Conservation (phyloP, 345 rosid species). For the Syzygium aqueum region DNA sequence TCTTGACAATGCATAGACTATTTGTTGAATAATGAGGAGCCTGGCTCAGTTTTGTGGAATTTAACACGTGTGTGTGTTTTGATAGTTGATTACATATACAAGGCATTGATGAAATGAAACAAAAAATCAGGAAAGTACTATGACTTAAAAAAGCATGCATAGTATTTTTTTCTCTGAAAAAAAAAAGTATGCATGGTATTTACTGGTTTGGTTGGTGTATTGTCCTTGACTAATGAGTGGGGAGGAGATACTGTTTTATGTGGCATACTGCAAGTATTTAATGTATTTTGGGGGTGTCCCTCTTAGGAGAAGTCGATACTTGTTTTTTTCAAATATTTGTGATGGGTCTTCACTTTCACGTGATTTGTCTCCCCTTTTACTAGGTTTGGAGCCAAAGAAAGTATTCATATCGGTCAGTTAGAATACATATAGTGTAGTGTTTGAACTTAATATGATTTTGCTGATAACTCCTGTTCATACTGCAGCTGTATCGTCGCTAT, state of each 20-base stretch:
- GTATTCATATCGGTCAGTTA: neutral
- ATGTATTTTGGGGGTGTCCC: neutral
- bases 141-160: neutral
- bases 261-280: neutral
- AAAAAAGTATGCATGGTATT: neutral
- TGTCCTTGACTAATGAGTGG: neutral
- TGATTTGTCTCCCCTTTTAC: neutral
- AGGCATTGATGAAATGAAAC: neutral
- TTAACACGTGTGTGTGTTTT: neutral
- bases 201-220: neutral
- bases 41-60: neutral
- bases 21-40: neutral
- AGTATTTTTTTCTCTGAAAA: neutral
- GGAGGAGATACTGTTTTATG: neutral
- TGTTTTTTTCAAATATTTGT: neutral
- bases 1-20: neutral
- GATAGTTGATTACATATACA: neutral
- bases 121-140: neutral
- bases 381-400: neutral
- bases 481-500: conserved; percentile 47
- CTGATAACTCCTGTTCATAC: neutral
- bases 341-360: neutral
- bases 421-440: neutral
- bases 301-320: neutral
- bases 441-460: neutral